Evolutionary conservation across 2,329 filamentous ascomycete genomes (phyloP).

Genomic region (Knufia petricola): DNA sequence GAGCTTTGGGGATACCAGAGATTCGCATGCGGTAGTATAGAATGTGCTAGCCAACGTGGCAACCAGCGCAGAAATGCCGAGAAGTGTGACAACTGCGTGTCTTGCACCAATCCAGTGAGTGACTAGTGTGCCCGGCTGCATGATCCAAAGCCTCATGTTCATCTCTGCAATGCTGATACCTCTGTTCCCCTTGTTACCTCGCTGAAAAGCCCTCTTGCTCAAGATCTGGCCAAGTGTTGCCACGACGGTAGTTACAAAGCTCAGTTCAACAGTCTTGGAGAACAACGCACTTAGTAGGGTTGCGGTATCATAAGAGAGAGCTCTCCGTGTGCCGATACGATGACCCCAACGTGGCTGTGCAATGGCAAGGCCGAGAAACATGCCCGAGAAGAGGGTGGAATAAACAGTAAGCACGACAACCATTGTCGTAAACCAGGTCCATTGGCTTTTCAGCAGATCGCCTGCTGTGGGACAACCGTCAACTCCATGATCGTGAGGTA

Average conservation of each 20-base stretch:
- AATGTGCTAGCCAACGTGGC: slow-evolving; percentile 59
- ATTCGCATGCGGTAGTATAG: slow-evolving; percentile 68
- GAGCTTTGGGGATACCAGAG: slow-evolving; percentile 64
- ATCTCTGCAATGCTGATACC: slow-evolving; percentile 71
- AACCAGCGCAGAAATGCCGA: slow-evolving; percentile 55
- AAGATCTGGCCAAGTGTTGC: slow-evolving; percentile 65
- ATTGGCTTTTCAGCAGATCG: slow-evolving; percentile 26
- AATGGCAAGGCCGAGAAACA: slow-evolving; percentile 58
- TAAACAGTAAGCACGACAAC: slow-evolving; percentile 31
- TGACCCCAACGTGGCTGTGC: slow-evolving; percentile 53
- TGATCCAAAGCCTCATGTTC: slow-evolving; percentile 69
- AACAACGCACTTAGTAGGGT: slow-evolving; percentile 58
- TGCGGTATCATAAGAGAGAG: slow-evolving; percentile 53
- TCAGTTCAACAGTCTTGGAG: slow-evolving; percentile 67
- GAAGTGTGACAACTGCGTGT: slow-evolving; percentile 52
- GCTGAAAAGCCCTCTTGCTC: slow-evolving; percentile 57
- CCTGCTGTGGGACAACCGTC: slow-evolving; percentile 26
- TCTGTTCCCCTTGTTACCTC: slow-evolving; percentile 17
- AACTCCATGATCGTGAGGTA: slow-evolving; percentile 5
- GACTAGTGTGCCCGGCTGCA: slow-evolving; percentile 62
- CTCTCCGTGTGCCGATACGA: slow-evolving; percentile 44
- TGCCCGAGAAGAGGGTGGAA: slow-evolving; percentile 29
- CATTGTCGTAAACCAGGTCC: slow-evolving; percentile 28
- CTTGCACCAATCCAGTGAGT: slow-evolving; percentile 58
- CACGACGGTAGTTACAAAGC: slow-evolving; percentile 68